Evolutionary conservation across 345 rosid species (phyloP), one percentile per base, ranked within the genome.

Genomic region (Hevea brasiliensis): DNA sequence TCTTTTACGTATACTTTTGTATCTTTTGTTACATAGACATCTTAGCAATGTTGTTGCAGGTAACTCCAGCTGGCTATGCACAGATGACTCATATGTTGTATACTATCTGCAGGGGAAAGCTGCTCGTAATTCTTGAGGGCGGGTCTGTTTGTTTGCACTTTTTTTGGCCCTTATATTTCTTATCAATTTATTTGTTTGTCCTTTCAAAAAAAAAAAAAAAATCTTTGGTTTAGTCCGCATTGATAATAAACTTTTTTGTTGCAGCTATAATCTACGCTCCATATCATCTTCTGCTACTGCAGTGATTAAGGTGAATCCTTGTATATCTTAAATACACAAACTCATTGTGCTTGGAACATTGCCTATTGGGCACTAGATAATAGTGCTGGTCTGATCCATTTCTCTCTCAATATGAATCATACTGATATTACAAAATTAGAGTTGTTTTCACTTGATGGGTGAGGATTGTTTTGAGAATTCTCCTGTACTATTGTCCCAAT

Each of bases 91-190:
- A 84, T 72, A 87, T 95, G 97, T 74, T 91, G 74, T 81, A 75
- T 64, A 71, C 77, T 80, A 78, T 92, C 11, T 84, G 88, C 68
- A 83, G 83, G 45, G 96, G 97, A 65, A 95, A 92, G 90, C 79
- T 95, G 87, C 97, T 92, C 59, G 94, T 92, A 64, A 87, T 95
- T 81, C 98, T 95, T 24, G 98, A 95, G 90, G 99, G 97, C 86
- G 96, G 99, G 98, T 92, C 72, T 9, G 87, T 79, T 61, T 35
- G 6, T 26, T 26, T 40, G 6, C 56, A 57, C 57, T 71, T 35
- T 63, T 55, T 58, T 61, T 68, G 14, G 47, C 70, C 60, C 20
- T 47, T 56, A 40, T 50, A 51, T 61, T 45, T 74, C 67, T 42
- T 56, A 66, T 45, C 32, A 6, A 18, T 42, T 58, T 42, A 51